Evolutionary conservation across 768 basidiomycete genomes (phyloP).

Genomic region (Trametes punicea): DNA sequence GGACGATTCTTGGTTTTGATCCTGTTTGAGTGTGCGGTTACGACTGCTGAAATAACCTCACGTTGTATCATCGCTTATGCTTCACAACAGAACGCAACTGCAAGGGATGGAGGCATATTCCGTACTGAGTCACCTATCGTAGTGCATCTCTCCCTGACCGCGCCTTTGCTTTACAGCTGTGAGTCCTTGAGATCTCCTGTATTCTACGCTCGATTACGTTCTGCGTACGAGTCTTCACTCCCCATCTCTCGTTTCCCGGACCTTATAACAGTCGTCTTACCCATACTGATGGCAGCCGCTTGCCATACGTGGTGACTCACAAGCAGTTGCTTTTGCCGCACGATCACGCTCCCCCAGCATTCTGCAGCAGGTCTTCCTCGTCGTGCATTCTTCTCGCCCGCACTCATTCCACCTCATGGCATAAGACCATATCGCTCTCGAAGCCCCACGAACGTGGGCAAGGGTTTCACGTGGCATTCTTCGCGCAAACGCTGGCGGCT

Average conservation of each 20-base stretch:
- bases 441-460: not conserved
- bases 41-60: too few relatives aligned
- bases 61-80: too few relatives aligned
- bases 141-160: too few relatives aligned
- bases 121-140: too few relatives aligned
- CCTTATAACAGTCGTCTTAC: slow-evolving; percentile 15
- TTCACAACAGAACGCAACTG: too few relatives aligned
- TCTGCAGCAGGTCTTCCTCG: not conserved
- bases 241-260: slow-evolving; percentile 18
- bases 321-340: slow-evolving; percentile 4
- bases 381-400: slow-evolving; percentile 17
- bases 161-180: too few relatives aligned
- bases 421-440: not conserved
- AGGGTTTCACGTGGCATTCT: slow-evolving; percentile 10
- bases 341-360: not conserved
- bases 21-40: too few relatives aligned
- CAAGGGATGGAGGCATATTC: too few relatives aligned
- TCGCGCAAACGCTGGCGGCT: slow-evolving; percentile 17
- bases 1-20: too few relatives aligned
- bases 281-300: slow-evolving; percentile 18
- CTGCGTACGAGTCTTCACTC: slow-evolving; percentile 14
- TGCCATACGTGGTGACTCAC: slow-evolving; percentile 7
- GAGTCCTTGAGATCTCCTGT: too few relatives aligned
- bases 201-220: too few relatives aligned
- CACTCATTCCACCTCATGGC: not conserved